Evolutionary conservation across 1,139 yeast species (phyloP).

Genomic region (Pichiaceae sp.): DNA sequence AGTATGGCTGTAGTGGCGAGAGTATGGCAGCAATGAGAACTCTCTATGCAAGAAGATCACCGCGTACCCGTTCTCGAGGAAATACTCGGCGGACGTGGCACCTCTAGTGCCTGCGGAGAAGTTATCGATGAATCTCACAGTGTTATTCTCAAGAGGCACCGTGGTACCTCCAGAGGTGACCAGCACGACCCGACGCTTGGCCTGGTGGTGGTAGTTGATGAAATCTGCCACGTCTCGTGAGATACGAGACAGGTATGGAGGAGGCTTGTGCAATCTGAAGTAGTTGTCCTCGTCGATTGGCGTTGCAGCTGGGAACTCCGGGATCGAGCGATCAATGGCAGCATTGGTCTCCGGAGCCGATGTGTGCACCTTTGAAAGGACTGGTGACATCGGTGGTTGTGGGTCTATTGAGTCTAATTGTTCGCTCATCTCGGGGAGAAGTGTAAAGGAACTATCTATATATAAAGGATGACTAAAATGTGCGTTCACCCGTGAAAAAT

Average conservation of each 20-base stretch:
- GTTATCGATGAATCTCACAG: conserved; percentile 92
- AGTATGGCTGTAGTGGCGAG: conserved; percentile 81
- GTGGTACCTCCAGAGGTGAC: conserved; percentile 99
- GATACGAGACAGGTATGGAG: conserved; percentile 61
- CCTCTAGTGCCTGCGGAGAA: conserved; percentile 98
- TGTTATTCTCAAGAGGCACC: conserved; percentile 92
- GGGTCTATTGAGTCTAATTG: neutral
- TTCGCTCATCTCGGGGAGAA: neutral
- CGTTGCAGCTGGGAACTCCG: conserved; percentile 75
- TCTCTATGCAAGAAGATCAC: conserved; percentile 90
- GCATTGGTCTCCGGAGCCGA: conserved; percentile 61
- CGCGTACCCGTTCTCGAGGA: conserved; percentile 77
- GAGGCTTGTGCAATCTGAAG: conserved; percentile 65
- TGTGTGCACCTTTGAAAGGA: conserved; percentile 36
- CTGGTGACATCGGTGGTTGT: conserved; percentile 23
- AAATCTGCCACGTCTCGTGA: conserved; percentile 50
- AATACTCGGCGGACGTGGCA: conserved; percentile 90
- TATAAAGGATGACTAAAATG: neutral
- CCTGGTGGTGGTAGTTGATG: conserved; percentile 35
- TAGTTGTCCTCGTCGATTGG: conserved; percentile 66
- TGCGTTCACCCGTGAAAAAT: too few relatives aligned
- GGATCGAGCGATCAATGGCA: conserved; percentile 73
- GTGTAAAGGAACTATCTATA: too few relatives aligned
- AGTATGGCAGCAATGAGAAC: conserved; percentile 83
- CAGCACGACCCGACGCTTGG: conserved; percentile 52